phyloP scores from a whole-genome alignment of 2,329 filamentous ascomycete species.

The Ophiostoma ips region DNA sequence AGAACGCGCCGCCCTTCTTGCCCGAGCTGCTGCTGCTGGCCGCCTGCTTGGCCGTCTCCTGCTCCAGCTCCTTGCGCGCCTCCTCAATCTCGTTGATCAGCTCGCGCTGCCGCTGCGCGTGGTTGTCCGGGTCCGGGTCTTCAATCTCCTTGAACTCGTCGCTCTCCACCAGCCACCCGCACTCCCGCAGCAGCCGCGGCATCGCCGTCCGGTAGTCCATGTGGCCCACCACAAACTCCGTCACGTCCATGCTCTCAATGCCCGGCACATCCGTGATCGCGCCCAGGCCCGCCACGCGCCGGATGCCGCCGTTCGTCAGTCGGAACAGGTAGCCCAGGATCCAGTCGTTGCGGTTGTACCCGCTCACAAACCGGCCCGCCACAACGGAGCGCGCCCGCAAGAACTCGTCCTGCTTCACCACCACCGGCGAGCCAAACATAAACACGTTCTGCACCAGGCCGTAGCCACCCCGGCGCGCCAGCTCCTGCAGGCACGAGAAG shows the following conservation, averaged over 20 bases:
- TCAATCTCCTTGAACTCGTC: constrained; percentile 96
- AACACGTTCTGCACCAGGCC: constrained; percentile 92
- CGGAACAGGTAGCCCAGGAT: constrained; percentile 94
- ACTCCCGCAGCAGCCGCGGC: constrained; percentile 72
- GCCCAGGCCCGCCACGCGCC: constrained; percentile 71
- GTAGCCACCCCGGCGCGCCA: constrained; percentile 68
- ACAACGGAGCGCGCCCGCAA: constrained; percentile 69
- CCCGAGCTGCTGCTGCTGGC: constrained; percentile 16
- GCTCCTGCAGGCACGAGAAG: constrained; percentile 77
- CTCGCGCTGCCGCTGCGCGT: constrained; percentile 73
- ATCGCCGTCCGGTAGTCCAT: constrained; percentile 95
- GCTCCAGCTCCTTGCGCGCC: constrained; percentile 73
- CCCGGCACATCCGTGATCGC: constrained; percentile 62
- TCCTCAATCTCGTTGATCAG: constrained; percentile 95
- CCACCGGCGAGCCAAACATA: constrained; percentile 81
- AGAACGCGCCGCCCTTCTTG: constrained; percentile 42
- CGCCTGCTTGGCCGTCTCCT: constrained; percentile 60
- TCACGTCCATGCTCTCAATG: constrained; percentile 81
- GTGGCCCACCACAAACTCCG: constrained; percentile 73
- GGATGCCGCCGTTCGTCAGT: constrained; percentile 81
- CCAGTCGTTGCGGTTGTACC: constrained; percentile 92
- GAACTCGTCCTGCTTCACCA: constrained; percentile 85
- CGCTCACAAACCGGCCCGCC: constrained; percentile 85
- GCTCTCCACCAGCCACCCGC: constrained; percentile 81
- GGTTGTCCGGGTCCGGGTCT: constrained; percentile 90